Evolutionary conservation across 2,329 filamentous ascomycete genomes (phyloP), one percentile per base, ranked within the genome.

Genomic region (Colletotrichum tabaci): DNA sequence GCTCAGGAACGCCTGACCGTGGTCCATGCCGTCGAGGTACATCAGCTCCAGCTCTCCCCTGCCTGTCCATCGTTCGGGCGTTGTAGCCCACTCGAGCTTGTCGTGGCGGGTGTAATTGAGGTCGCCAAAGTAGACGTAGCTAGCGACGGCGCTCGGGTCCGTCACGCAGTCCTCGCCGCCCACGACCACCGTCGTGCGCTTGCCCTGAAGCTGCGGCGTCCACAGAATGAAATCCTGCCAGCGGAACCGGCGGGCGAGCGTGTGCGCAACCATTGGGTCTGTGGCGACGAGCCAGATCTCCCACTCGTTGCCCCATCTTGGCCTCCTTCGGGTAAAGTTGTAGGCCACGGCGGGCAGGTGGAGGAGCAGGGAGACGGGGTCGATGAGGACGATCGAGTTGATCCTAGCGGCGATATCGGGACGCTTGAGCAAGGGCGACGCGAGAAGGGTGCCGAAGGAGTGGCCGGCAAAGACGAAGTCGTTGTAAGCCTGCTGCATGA

Each of bases 201-300:
- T 67, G 3, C 73, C 73, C 40, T 86, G 74, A 56, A 93, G 79
- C 73, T 93, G 90, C 52, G 93, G 89, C 73, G 89, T 90, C 92
- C 92, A 94, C 5, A 93, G 81, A 46, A 93, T 89, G 73, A 91
- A 93, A 74, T 93, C 87, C 35, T 85, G 85, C 92, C 92, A 94
- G 81, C 93, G 93, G 81, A 94, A 93, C 74, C 91, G 87, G 3
- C 92, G 83, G 0, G 87, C 88, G 0, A 94, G 82, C 6, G 89
- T 90, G 66, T 92, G 86, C 6, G 91, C 87, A 1, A 93, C 88
- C 7, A 90, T 90, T 40, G 90, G 88, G 74, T 94, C 92, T 63
- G 87, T 91, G 15, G 90, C 92, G 77, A 93, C 92, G 75, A 92
- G 94, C 85, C 89, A 92, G 15, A 94, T 82, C 77, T 92, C 88